phyloP scores from a whole-genome alignment of 768 basidiomycete species.

The Mycena haematopus region DNA sequence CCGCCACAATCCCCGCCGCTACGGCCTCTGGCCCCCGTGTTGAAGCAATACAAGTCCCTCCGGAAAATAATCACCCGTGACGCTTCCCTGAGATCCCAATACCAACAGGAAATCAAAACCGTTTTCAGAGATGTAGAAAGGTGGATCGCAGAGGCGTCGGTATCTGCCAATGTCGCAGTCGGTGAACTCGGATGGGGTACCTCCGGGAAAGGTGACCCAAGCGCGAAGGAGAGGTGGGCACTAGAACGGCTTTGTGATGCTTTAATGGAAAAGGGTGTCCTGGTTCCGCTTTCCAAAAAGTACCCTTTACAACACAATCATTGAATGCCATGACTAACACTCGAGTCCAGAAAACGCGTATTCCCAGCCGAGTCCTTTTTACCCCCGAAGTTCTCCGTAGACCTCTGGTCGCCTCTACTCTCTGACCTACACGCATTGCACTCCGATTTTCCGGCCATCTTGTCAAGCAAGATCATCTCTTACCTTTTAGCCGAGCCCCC shows the following conservation, averaged over 20 bases:
- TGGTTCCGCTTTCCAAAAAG: slow-evolving; percentile 89
- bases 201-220: slow-evolving; percentile 44
- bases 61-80: slow-evolving; percentile 70
- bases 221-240: slow-evolving; percentile 68
- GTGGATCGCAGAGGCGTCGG: slow-evolving; percentile 79
- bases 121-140: slow-evolving; percentile 71
- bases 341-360: slow-evolving; percentile 58
- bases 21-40: slow-evolving; percentile 67
- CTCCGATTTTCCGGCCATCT: slow-evolving; percentile 54
- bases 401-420: slow-evolving; percentile 73
- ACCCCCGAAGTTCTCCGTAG: slow-evolving; percentile 59
- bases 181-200: slow-evolving; percentile 57
- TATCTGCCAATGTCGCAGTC: slow-evolving; percentile 59
- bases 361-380: slow-evolving; percentile 47
- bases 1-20: slow-evolving; percentile 43
- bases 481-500: slow-evolving; percentile 36
- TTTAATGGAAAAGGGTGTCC: slow-evolving; percentile 70
- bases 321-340: slow-evolving; percentile 50
- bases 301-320: slow-evolving; percentile 39
- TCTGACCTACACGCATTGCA: slow-evolving; percentile 63
- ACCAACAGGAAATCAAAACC: slow-evolving; percentile 56
- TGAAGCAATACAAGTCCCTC: slow-evolving; percentile 77
- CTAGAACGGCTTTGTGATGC: slow-evolving; percentile 70
- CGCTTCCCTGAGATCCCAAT: slow-evolving; percentile 58
- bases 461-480: slow-evolving; percentile 54